A percentile compares a stretch with the other conserved stretches of the same genome.
Conservation (phyloP, 306 rosid genomes). For the Prunus armeniaca region DNA sequence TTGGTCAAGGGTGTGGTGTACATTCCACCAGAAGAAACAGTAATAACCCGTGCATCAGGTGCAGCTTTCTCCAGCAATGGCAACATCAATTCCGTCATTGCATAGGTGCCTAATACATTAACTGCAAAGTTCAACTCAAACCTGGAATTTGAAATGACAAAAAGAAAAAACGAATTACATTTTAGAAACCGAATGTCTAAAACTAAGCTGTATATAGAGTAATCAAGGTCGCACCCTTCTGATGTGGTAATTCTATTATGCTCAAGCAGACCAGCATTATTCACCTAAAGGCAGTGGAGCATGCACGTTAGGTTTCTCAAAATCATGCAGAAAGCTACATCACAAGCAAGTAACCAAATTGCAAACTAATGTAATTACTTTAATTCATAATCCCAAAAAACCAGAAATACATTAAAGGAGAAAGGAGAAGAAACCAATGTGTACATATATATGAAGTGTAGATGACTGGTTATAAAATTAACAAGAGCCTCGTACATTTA, state of each 20-base stretch:
- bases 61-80: conserved; percentile 83
- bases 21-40: conserved; percentile 98
- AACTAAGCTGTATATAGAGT: not conserved
- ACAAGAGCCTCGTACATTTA: not conserved
- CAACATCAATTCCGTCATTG: conserved; percentile 69
- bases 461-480: not conserved
- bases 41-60: conserved; percentile 89
- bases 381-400: not conserved
- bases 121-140: conserved; percentile 79
- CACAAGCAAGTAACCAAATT: not conserved
- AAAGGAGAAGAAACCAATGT: not conserved
- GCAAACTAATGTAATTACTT: not conserved
- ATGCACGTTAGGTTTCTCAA: conserved; percentile 22
- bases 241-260: conserved; percentile 60
- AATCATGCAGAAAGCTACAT: not conserved
- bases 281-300: conserved; percentile 47
- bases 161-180: not conserved
- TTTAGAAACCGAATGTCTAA: not conserved
- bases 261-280: conserved; percentile 90
- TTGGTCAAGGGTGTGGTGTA: conserved; percentile 67
- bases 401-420: not conserved
- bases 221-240: conserved; percentile 66
- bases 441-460: not conserved
- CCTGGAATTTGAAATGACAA: conserved; percentile 39
- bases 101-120: conserved; percentile 73